Conservation (phyloP, 495 filamentous ascomycete species). For the Halenospora varia region DNA sequence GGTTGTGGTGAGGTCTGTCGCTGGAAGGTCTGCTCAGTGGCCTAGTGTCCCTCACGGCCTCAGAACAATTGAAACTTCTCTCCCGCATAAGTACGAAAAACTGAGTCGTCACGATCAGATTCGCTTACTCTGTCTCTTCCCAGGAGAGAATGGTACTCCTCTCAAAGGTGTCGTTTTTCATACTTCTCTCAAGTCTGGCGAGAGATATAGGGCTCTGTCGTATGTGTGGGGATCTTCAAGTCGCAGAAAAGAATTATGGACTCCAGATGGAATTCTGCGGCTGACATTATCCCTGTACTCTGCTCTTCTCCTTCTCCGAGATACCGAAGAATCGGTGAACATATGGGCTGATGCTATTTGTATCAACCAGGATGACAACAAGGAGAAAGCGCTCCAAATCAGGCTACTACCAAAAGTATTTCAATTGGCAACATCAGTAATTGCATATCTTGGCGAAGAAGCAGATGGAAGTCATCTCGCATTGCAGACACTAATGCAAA, state of each 20-base stretch:
- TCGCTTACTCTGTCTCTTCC: neutral
- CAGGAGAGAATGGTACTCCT: neutral
- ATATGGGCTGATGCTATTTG: conserved; percentile 13
- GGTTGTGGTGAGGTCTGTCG: too few relatives aligned
- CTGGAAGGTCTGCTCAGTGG: too few relatives aligned
- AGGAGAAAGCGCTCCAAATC: conserved; percentile 10
- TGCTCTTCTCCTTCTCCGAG: conserved; percentile 1
- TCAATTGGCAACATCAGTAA: neutral
- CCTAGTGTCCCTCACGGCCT: neutral
- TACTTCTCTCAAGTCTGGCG: neutral
- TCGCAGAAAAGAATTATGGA: neutral
- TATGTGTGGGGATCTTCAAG: conserved; percentile 7
- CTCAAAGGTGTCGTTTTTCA: conserved; percentile 2
- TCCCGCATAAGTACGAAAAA: neutral
- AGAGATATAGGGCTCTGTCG: conserved; percentile 3
- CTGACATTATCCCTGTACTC: conserved; percentile 1
- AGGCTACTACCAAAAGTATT: conserved; percentile 4
- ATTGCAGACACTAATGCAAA: conserved; percentile 1
- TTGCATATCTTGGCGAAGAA: conserved; percentile 6
- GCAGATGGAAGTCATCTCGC: neutral
- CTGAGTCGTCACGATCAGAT: neutral
- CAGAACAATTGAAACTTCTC: neutral
- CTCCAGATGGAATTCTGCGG: conserved; percentile 1
- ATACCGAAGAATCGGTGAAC: neutral
- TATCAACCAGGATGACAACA: conserved; percentile 7